Conservation (phyloP, 2,329 filamentous ascomycete species). For the Diaporthe aspalathi region DNA sequence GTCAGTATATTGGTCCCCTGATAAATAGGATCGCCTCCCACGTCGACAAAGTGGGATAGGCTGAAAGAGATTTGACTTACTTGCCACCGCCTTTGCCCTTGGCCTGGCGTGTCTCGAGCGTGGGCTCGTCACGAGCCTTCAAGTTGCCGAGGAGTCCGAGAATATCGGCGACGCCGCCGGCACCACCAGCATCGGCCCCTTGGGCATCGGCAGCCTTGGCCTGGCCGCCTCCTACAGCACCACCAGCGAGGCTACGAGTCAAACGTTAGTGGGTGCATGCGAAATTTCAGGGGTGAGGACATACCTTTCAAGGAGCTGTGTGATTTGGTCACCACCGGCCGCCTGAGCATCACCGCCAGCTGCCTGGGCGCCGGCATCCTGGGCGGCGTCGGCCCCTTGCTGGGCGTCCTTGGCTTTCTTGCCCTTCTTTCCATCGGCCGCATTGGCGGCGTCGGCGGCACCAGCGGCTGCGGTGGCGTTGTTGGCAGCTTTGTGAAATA, state of each 20-base stretch:
- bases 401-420: not conserved
- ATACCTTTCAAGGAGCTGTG: constrained; percentile 24
- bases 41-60: not conserved
- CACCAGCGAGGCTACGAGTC: not conserved
- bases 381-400: not conserved
- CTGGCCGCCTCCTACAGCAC: constrained; percentile 3
- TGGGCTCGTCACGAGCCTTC: not conserved
- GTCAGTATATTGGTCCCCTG: not conserved
- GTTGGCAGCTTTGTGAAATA: not conserved
- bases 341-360: not conserved
- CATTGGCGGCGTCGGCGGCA: not conserved
- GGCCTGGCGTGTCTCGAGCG: not conserved
- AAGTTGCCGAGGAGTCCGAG: constrained; percentile 20
- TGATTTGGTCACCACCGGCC: constrained; percentile 15
- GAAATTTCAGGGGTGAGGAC: not conserved
- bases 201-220: constrained; percentile 7
- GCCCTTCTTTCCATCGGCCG: not conserved
- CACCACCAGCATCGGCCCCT: not conserved
- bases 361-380: constrained; percentile 8
- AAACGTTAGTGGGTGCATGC: not conserved
- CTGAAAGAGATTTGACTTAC: not conserved
- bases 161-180: constrained; percentile 1
- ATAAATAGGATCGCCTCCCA: no score
- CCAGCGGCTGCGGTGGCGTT: not conserved
- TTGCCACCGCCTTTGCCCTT: constrained; percentile 23